Evolutionary conservation across 768 basidiomycete species (phyloP), one percentile per base, ranked within the genome.

Genomic region (Chalciporus piperatus): DNA sequence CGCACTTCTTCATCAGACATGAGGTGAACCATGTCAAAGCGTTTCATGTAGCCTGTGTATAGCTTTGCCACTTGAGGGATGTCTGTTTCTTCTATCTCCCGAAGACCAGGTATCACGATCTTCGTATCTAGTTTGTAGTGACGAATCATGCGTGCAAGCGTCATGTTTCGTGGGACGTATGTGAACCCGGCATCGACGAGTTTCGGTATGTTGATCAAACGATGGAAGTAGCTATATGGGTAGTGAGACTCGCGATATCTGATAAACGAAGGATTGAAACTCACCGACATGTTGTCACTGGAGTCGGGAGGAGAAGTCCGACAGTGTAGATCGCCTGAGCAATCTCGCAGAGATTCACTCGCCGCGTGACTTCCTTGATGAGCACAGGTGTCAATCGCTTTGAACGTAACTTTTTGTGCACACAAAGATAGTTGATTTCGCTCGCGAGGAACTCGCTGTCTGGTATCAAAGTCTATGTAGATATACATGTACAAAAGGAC

Each of bases 291-390:
- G 86, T 85, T 4, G 92, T 82, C 17, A 98, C 82, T 0, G 97
- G 97, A 0, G 97, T 98, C 9, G 97, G 97, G 11, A 99, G 75
- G 39, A 97, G 84, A 22, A 93, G 83, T 2, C 97, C 97, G 16
- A 84, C 95, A 0, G 97, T 99, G 68, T 98, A 98, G 45, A 99
- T 89, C 8, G 97, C 97, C 69, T 99, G 97, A 75, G 97, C 98
- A 47, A 97, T 77, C 28, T 91, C 91, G 56, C 83, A 80, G 33
- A 98, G 77, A 67, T 98, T 83, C 47, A 90, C 89, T 64, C 92
- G 91, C 19, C 97, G 80, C 0, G 97, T 98, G 22, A 98, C 88
- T 65, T 99, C 97, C 67, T 97, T 97, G 73, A 99, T 98, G 45
- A 99, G 78, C 12, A 98, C 91, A 1, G 97, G 97, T 0, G 97